Evolutionary conservation across 495 filamentous ascomycete genomes (phyloP).

Genomic region (Margaritispora aquatica): DNA sequence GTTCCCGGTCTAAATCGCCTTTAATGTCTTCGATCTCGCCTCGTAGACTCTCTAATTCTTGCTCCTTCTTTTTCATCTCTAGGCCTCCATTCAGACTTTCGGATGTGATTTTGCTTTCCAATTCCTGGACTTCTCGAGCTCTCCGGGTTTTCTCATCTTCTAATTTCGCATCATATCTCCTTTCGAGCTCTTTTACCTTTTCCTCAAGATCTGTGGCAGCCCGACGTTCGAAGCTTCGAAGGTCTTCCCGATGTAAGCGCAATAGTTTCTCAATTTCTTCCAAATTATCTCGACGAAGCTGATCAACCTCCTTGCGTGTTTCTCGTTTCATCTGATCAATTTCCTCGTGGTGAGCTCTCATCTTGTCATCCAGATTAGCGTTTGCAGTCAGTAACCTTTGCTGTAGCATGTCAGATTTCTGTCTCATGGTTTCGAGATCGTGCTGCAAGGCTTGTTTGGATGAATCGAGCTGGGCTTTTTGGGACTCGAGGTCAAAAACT

Average conservation of each 20-base stretch:
- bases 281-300: slow-evolving; percentile 17
- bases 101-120: slow-evolving; percentile 52
- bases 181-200: slow-evolving; percentile 19
- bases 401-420: slow-evolving; percentile 37
- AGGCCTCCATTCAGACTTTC: slow-evolving; percentile 59
- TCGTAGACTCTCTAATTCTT: slow-evolving; percentile 49
- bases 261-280: slow-evolving; percentile 22
- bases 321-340: slow-evolving; percentile 32
- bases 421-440: slow-evolving; percentile 42
- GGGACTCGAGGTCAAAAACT: slow-evolving; percentile 65
- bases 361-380: slow-evolving; percentile 45
- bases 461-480: slow-evolving; percentile 43
- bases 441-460: slow-evolving; percentile 25
- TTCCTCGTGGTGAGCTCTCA: slow-evolving; percentile 41
- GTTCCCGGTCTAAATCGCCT: slow-evolving; percentile 58
- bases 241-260: slow-evolving; percentile 20
- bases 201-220: slow-evolving; percentile 16
- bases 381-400: slow-evolving; percentile 31
- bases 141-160: slow-evolving; percentile 56
- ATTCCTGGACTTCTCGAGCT: slow-evolving; percentile 57
- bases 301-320: slow-evolving; percentile 18
- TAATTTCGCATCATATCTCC: slow-evolving; percentile 14
- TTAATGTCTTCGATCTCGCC: slow-evolving; percentile 46
- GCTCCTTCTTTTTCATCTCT: slow-evolving; percentile 55
- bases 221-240: slow-evolving; percentile 19